Evolutionary conservation across 352 stramenopile genomes (phyloP).

Genomic region (Phytophthora cryptogea): DNA sequence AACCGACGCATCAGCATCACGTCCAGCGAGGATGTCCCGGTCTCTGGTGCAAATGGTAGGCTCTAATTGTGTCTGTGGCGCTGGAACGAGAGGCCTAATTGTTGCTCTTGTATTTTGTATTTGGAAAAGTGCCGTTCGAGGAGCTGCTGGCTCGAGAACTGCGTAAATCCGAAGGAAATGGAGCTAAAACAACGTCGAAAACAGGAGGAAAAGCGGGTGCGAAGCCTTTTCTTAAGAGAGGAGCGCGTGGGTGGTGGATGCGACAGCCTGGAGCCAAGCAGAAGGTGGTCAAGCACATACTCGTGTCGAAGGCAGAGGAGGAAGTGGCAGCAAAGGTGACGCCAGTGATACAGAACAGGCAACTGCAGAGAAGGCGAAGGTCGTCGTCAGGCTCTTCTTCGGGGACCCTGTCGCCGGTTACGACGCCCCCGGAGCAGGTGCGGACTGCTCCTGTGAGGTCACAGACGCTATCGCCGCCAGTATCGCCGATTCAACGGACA

Average conservation of each 20-base stretch:
- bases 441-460: slow-evolving; percentile 2
- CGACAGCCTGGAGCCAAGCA: slow-evolving; percentile 49
- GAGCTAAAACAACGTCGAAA: neutral
- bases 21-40: slow-evolving; percentile 26
- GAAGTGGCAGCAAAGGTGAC: slow-evolving; percentile 6
- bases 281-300: slow-evolving; percentile 64
- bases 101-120: neutral
- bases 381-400: slow-evolving; percentile 15
- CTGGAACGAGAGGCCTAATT: neutral
- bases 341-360: neutral
- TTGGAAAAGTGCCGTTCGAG: slow-evolving; percentile 62
- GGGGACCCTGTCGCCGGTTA: slow-evolving; percentile 20
- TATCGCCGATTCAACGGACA: slow-evolving; percentile 21
- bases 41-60: slow-evolving; percentile 28
- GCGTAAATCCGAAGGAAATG: slow-evolving; percentile 38
- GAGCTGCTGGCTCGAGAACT: slow-evolving; percentile 69
- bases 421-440: slow-evolving; percentile 12
- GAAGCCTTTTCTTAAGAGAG: slow-evolving; percentile 77
- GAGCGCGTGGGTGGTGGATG: slow-evolving; percentile 87
- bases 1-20: slow-evolving; percentile 19
- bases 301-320: slow-evolving; percentile 54
- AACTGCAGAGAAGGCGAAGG: neutral
- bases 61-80: neutral
- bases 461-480: slow-evolving; percentile 24
- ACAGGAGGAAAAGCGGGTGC: slow-evolving; percentile 20